phyloP scores from a whole-genome alignment of 2,329 filamentous ascomycete species.

The Penicillium sp. region DNA sequence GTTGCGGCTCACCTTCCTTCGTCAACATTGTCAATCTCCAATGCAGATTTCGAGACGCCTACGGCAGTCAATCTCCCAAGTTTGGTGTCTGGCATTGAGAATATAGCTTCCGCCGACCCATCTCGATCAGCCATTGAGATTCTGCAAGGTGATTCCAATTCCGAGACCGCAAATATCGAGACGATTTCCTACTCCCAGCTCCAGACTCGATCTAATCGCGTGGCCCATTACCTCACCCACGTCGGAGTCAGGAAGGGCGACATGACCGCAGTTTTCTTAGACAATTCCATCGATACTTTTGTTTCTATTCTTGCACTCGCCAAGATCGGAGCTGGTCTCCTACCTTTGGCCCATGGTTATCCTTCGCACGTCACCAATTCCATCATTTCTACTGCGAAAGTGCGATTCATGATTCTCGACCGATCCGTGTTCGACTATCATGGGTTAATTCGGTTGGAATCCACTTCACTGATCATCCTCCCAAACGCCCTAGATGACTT shows the following conservation, averaged over 20 bases:
- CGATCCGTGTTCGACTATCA: constrained; percentile 1
- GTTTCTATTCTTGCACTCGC: constrained; percentile 72
- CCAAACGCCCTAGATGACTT: constrained; percentile 18
- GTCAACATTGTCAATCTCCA: constrained; percentile 55
- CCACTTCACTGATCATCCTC: constrained; percentile 18
- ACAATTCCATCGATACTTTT: constrained; percentile 76
- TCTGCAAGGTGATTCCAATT: constrained; percentile 46
- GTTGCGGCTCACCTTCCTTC: constrained; percentile 33
- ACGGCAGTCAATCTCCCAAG: constrained; percentile 47
- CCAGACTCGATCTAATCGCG: constrained; percentile 65
- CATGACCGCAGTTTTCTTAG: constrained; percentile 74
- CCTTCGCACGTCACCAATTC: constrained; percentile 63
- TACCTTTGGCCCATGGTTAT: constrained; percentile 77
- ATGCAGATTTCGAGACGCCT: constrained; percentile 43
- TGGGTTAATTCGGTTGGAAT: constrained; percentile 9
- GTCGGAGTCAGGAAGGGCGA: constrained; percentile 56
- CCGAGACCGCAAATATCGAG: constrained; percentile 35
- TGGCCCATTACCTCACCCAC: constrained; percentile 62
- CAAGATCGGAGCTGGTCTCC: constrained; percentile 76
- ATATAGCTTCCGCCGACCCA: constrained; percentile 54
- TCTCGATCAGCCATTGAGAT: constrained; percentile 68
- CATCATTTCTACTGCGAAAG: constrained; percentile 66
- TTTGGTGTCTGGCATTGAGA: constrained; percentile 61
- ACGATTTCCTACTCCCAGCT: constrained; percentile 67
- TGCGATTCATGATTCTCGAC: constrained; percentile 52